Evolutionary conservation across 2,329 filamentous ascomycete genomes (phyloP).

Genomic region (Exophiala aquamarina): DNA sequence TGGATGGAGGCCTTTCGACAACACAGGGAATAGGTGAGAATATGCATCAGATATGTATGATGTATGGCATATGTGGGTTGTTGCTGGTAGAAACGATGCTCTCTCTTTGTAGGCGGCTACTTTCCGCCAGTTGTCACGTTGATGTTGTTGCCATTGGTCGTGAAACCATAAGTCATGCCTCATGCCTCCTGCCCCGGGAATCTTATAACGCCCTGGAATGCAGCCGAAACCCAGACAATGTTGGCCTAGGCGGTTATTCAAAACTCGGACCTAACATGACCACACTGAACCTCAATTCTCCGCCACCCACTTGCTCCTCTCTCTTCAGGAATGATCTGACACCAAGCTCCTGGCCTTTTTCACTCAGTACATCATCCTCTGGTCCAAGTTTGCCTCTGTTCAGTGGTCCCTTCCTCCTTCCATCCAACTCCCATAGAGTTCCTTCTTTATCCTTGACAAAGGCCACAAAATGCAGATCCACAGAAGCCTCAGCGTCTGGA

Average conservation of each 20-base stretch:
- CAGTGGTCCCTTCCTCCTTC: slow-evolving; percentile 69
- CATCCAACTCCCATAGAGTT: slow-evolving; percentile 79
- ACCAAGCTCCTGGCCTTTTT: slow-evolving; percentile 72
- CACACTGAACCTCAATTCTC: slow-evolving; percentile 61
- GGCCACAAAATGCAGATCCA: slow-evolving; percentile 95
- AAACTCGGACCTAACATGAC: slow-evolving; percentile 59
- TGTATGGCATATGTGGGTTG: too few relatives aligned
- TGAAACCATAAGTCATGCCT: neutral
- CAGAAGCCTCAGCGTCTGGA: slow-evolving; percentile 72
- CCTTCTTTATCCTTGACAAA: slow-evolving; percentile 78
- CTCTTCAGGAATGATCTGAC: slow-evolving; percentile 60
- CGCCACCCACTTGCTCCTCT: slow-evolving; percentile 56
- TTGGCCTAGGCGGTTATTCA: slow-evolving; percentile 41
- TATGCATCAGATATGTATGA: too few relatives aligned
- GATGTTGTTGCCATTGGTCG: too few relatives aligned
- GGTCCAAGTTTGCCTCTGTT: slow-evolving; percentile 61
- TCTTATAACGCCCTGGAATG: too few relatives aligned
- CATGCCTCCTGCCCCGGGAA: neutral
- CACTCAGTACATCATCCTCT: slow-evolving; percentile 71
- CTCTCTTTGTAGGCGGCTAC: too few relatives aligned
- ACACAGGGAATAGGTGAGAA: too few relatives aligned
- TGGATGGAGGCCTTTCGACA: neutral
- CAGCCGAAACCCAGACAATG: too few relatives aligned
- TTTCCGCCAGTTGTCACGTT: too few relatives aligned
- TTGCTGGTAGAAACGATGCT: too few relatives aligned